These are phyloP conservation scores for Lentinula lateritia DNA, from an alignment of 768 basidiomycete genomes.

Conservation along the genomic window DNA sequence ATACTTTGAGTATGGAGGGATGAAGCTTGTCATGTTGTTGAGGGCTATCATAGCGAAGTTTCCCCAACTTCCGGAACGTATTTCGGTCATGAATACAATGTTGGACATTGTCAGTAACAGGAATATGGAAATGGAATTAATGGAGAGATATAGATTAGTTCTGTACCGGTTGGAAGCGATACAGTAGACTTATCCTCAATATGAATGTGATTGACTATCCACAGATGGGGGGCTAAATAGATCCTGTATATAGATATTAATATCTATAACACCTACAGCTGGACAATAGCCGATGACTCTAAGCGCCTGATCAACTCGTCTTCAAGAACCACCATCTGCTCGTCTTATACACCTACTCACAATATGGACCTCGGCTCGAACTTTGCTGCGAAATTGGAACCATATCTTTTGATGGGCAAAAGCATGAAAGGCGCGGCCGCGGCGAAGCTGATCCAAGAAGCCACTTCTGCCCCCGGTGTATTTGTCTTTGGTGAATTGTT, in stretches of 20 bases:
- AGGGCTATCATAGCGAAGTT: not conserved
- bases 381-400: conserved; percentile 72
- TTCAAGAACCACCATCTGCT: not conserved
- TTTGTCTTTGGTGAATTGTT: conserved; percentile 90
- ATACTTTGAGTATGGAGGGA: not conserved
- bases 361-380: conserved; percentile 61
- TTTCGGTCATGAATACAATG: not conserved
- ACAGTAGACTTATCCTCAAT: not conserved
- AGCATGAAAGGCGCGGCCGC: conserved; percentile 90
- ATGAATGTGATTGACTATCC: too few species aligned
- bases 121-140: not conserved
- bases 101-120: not conserved
- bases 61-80: not conserved
- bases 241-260: too few species aligned
- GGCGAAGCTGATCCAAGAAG: conserved; percentile 83
- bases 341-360: not conserved
- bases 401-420: conserved; percentile 88
- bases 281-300: not conserved
- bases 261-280: too few species aligned
- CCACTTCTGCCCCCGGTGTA: conserved; percentile 83
- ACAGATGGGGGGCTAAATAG: too few species aligned
- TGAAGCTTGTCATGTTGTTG: not conserved
- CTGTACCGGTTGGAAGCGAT: not conserved
- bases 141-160: not conserved
- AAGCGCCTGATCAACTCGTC: not conserved